A percentile compares a stretch with the other conserved stretches of the same genome.
phyloP scores from a whole-genome alignment of 495 filamentous ascomycete genomes.

The Neurospora sp. region DNA sequence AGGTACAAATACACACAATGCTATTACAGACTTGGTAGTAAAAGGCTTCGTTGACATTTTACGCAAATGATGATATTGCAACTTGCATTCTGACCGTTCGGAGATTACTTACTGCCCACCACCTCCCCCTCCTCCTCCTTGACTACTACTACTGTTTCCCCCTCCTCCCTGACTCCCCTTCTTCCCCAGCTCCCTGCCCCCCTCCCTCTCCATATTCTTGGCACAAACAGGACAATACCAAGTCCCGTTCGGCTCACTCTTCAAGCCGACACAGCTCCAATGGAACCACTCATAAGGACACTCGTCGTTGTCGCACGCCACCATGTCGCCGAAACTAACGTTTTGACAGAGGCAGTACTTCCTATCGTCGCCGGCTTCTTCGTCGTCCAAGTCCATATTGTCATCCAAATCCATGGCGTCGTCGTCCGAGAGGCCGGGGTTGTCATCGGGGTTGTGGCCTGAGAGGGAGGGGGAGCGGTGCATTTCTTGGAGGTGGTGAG shows the following conservation, averaged over 20 bases:
- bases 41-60: background rate
- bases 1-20: background rate
- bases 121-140: background rate
- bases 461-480: background rate
- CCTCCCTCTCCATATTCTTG: conserved; percentile 41
- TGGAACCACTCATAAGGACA: conserved; percentile 98
- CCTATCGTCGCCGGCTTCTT: conserved; percentile 76
- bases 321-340: conserved; percentile 95
- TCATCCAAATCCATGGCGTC: conserved; percentile 26
- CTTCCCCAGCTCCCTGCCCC: background rate
- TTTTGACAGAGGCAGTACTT: conserved; percentile 91
- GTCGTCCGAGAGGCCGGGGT: background rate
- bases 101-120: background rate
- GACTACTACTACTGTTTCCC: background rate
- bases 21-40: background rate
- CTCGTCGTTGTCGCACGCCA: conserved; percentile 88
- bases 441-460: background rate
- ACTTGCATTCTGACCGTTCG: background rate
- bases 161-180: too few species aligned
- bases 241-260: conserved; percentile 75
- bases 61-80: background rate
- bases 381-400: conserved; percentile 65
- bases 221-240: conserved; percentile 88
- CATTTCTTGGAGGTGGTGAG: background rate
- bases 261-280: conserved; percentile 88